Evolutionary conservation across 305 asterid genomes (phyloP).

Genomic region (Fraxinus nigra): DNA sequence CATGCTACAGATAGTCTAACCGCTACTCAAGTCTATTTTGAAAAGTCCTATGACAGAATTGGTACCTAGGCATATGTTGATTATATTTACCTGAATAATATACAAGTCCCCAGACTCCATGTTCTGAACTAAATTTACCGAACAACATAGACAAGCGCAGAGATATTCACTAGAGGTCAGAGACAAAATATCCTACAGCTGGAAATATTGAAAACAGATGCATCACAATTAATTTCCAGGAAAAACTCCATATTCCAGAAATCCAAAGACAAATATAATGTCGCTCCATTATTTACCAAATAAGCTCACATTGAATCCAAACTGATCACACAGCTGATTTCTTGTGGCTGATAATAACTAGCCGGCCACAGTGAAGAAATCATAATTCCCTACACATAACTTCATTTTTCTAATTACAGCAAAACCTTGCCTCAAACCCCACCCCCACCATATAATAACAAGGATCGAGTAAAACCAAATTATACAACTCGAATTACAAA

Average conservation of each 20-base stretch:
- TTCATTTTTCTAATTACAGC: not conserved
- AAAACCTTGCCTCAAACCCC: not conserved
- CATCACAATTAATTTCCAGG: not conserved
- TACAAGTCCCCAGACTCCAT: not conserved
- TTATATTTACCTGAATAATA: too few species aligned
- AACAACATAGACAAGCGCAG: not conserved
- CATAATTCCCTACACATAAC: not conserved
- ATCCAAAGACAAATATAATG: not conserved
- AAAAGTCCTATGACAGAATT: not conserved
- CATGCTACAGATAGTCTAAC: too few species aligned
- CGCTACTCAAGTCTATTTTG: not conserved
- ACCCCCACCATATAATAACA: not conserved
- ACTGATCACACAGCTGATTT: not conserved
- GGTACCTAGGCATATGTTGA: not conserved
- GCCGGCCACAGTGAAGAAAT: not conserved
- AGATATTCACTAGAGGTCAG: not conserved
- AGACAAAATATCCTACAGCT: not conserved
- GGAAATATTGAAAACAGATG: not conserved
- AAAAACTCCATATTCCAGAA: not conserved
- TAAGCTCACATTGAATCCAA: not conserved
- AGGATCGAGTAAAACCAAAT: not conserved
- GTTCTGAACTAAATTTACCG: not conserved
- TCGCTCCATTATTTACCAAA: not conserved
- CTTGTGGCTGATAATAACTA: not conserved
- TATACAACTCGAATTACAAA: too few species aligned